Evolutionary conservation across 2,329 filamentous ascomycete genomes (phyloP), one percentile per base, ranked within the genome.

Genomic region (Alternaria arborescens): DNA sequence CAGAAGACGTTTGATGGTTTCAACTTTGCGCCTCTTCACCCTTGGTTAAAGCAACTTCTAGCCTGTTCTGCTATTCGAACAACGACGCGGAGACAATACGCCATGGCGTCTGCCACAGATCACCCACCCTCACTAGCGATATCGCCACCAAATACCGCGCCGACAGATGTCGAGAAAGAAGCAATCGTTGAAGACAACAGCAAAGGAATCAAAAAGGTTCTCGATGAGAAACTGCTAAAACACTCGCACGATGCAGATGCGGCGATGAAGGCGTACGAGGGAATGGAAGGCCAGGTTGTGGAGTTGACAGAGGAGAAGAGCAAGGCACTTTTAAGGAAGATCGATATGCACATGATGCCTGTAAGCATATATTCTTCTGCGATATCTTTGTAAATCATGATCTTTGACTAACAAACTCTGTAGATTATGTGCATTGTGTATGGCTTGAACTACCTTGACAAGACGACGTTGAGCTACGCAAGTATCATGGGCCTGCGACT

Each of bases 271-370:
- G 86, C 84, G 3, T 84, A 87, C 65, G 79, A 76, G 48, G 74
- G 80, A 10, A 69, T 81, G 48, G 77, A 82, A 1, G 86, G 85
- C 22, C 80, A 87, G 66, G 71, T 83, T 0, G 77, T 88, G 22
- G 79, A 83, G 36, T 75, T 89, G 36, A 86, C 85, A 55, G 84
- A 84, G 64, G 82, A 82, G 47, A 87, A 85, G 24, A 88, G 87
- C 66, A 85, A 82, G 64, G 78, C 85, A n/a, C 71, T 91, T 16
- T 70, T 90, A n/a, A 78, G 82, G 18, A 85, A 81, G 54, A 89
- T 90, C 60, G 88, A 91, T 73, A 84, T 81, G 82, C 85, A 87
- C 70, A 76, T 88, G 64, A 86, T 88, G 83, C 87, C 86, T 0
- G 77, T 82, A 58, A 61, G 70, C 63, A 4, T 4, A 12, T 32